Base-by-base conservation (phyloP, 495 filamentous ascomycete genomes). In the Massariosphaeria phaeospora region DNA sequence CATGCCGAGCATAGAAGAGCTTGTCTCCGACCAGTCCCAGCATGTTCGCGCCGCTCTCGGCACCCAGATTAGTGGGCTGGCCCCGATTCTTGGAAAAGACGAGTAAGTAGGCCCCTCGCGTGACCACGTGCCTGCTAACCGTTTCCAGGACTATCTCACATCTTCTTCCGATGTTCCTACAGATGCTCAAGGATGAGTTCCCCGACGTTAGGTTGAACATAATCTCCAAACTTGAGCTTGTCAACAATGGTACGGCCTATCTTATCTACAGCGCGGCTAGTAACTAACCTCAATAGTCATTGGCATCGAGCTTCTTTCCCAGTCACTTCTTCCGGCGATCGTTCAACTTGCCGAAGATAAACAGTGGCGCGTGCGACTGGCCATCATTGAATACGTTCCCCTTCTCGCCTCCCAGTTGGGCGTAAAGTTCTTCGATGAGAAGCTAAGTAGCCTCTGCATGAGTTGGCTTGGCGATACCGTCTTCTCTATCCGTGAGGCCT, bases 181-280 rank as follows among this genome's bases (percentile, higher is more conserved):
- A 94, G 67, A 98, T 98, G 93, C 83, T 98, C 43, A 98, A 98
- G 74, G 93, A 98, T 68, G 93, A 98, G 64, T 97, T 96, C 72
- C 93, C 93, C 27, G 94, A 97, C 67, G 93, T 98, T 47, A 85
- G 93, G 34, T 78, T 98, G 33, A 94, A 97, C 72, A 98, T 98
- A 67, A 98, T 98, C 66, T 96, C 91, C 2, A 98, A 97, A 73
- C 79, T 98, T 42, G 93, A 98, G 71, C 78, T 91, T 48, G 94
- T 98, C 53, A 98, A 98, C 72, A 90, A 96, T 74, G 89, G 89
- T 89, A 76, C 57, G 70, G 39, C 45, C 27, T 36, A 18, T 40
- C 26, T 17, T 48, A 18, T 18, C 18, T 26, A 25, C 7, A 15
- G 27, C 5, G 18, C 7, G 0, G 12, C 26, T 33, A 4, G 40